These are phyloP conservation scores for Epichloe gansuensis DNA, from an alignment of 2,329 filamentous ascomycete genomes.

Conservation along the genomic window DNA sequence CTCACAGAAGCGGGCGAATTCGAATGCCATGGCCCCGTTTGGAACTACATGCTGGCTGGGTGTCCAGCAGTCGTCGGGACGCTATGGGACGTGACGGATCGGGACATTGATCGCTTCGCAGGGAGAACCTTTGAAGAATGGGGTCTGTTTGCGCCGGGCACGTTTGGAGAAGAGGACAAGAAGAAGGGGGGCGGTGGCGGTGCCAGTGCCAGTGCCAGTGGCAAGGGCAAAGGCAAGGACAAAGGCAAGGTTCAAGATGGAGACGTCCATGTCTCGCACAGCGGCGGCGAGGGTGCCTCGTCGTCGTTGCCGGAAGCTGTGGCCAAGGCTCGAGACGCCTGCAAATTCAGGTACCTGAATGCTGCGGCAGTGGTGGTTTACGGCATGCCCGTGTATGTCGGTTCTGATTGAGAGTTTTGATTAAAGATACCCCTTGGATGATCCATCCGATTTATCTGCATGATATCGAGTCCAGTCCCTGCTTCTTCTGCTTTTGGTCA, in stretches of 20 bases:
- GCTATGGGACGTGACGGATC: conserved; percentile 95
- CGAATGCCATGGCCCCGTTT: conserved; percentile 79
- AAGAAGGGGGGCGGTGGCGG: conserved; percentile 13
- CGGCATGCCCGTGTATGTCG: conserved; percentile 80
- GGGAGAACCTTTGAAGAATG: conserved; percentile 68
- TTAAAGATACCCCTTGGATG: neutral
- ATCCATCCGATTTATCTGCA: too few species aligned
- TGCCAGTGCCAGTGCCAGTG: neutral
- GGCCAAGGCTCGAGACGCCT: conserved; percentile 59
- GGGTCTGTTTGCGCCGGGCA: conserved; percentile 52
- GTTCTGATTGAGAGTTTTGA: conserved; percentile 9
- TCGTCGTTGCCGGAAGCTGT: conserved; percentile 68
- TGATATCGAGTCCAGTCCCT: too few species aligned
- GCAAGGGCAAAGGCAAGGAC: neutral
- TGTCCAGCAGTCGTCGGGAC: conserved; percentile 80
- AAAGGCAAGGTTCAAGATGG: conserved; percentile 1
- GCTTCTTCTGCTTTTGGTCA: too few species aligned
- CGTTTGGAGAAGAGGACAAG: conserved; percentile 24
- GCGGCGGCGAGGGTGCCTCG: conserved; percentile 5
- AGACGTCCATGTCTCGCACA: neutral
- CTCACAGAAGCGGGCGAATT: conserved; percentile 71
- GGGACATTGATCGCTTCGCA: conserved; percentile 90
- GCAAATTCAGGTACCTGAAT: conserved; percentile 81
- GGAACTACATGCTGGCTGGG: conserved; percentile 84
- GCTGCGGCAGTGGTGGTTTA: conserved; percentile 90